Evolutionary conservation across 2,329 filamentous ascomycete genomes (phyloP).

Genomic region (Xylariaceae sp.): DNA sequence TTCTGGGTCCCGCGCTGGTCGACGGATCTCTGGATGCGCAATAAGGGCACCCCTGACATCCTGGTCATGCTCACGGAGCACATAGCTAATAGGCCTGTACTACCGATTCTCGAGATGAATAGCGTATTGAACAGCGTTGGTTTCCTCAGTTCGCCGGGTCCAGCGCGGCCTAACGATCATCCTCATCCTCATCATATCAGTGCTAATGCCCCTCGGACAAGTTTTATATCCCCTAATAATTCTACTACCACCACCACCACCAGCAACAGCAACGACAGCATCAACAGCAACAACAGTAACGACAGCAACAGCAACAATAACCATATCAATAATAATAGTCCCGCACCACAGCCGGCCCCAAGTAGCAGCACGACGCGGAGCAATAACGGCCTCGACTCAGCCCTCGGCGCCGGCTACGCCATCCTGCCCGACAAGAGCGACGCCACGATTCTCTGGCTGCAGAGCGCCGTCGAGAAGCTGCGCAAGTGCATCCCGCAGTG

Average conservation of each 20-base stretch:
- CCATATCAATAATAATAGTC: background rate
- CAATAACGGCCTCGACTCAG: constrained; percentile 15
- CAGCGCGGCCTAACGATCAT: constrained; percentile 11
- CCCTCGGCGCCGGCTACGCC: constrained; percentile 27
- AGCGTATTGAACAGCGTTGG: constrained; percentile 22
- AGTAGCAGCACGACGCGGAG: background rate
- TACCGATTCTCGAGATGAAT: constrained; percentile 29
- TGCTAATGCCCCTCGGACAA: background rate
- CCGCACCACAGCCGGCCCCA: background rate
- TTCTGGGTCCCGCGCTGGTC: constrained; percentile 30
- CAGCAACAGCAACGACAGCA: background rate
- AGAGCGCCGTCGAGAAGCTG: constrained; percentile 25
- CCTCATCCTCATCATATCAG: background rate
- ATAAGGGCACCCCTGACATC: constrained; percentile 24
- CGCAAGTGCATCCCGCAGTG: constrained; percentile 23
- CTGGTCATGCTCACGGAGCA: constrained; percentile 27
- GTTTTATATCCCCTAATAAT: background rate
- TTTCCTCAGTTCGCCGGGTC: constrained; percentile 3
- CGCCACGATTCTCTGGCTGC: constrained; percentile 26
- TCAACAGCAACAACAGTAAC: background rate
- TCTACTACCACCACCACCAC: background rate
- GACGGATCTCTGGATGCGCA: constrained; percentile 26
- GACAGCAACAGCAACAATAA: background rate
- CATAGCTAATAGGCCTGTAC: constrained; percentile 26
- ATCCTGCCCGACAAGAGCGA: constrained; percentile 29